Conservation (phyloP, 129 eudicot species). For the Ambrosia artemisiifolia region DNA sequence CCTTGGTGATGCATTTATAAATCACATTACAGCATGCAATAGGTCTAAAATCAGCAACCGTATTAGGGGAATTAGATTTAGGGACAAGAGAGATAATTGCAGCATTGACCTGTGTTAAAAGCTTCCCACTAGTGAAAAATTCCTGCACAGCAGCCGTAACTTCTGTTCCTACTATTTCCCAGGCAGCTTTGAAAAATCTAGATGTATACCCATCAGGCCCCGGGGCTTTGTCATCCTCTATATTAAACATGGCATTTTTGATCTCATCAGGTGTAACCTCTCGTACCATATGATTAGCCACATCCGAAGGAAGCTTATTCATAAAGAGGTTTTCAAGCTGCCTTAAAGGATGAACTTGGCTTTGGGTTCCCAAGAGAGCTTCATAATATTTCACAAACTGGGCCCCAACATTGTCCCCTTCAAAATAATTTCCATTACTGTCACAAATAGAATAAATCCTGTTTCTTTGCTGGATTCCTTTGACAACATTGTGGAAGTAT, state of each 20-base stretch:
- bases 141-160: not conserved
- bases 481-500: not conserved
- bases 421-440: not conserved
- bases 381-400: not conserved
- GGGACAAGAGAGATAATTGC: not conserved
- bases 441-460: not conserved
- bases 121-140: not conserved
- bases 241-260: too few species aligned
- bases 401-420: not conserved
- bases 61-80: not conserved
- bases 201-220: too few species aligned
- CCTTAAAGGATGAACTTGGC: accelerated
- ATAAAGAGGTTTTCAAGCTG: not conserved
- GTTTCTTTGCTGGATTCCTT: too few species aligned
- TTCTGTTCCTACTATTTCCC: not conserved
- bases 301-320: not conserved
- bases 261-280: too few species aligned
- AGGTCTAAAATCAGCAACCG: not conserved
- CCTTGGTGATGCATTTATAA: too few species aligned
- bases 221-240: too few species aligned
- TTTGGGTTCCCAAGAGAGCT: not conserved
- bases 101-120: not conserved
- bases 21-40: not conserved
- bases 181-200: too few species aligned
- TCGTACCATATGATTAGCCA: too few species aligned